Base-by-base conservation (phyloP, 2,329 filamentous ascomycete species). In the Stemphylium lycopersici region DNA sequence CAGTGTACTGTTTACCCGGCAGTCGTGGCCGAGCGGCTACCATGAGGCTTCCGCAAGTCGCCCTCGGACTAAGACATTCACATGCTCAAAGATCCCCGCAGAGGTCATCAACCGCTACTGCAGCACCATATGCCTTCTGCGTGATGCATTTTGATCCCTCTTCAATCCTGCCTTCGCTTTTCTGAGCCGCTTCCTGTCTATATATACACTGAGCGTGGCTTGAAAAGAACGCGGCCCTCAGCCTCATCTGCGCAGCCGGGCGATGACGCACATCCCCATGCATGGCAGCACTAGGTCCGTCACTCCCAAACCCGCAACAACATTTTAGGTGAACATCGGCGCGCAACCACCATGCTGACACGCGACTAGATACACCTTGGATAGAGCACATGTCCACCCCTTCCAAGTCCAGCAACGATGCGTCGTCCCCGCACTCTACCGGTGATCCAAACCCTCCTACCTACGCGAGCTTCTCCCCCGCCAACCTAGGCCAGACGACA, bases 381-480 rank as follows among this genome's bases (percentile, higher is more conserved):
- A 62, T 76, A 69, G 69, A 72, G 66, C 71, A 71, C 61, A 77
- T 77, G 75, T 77, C 74, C 67, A 68, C 69, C 52, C 65, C 71
- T 55, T 68, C 74, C 10, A 68, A 67, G 62, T 57, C 70, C 69
- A 58, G 62, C 44, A 67, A 74, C 62, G 73, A 76, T 70, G 70
- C 66, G 59, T 70, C 74, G 63, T 69, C 72, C 51, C 63, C 72
- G 63, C 65, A 68, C 57, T 66, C 71, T 29, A 61, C 65, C 52
- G 74, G 70, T 63, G 77, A 82, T 76, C 78, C 77, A 57, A 75
- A 75, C 49, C 82, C 85, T 51, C 89, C 91, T 41, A 98, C 93
- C 40, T 87, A 90, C 71, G 95, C 95, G 61, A 85, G 90, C 68
- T 99, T 99, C 79, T 95, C 93, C 4, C 93, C 95, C 29, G 84